A percentile compares a stretch with the other conserved stretches of the same genome.
Conservation (phyloP, 2,329 filamentous ascomycete genomes). For the Phialophora chinensis region DNA sequence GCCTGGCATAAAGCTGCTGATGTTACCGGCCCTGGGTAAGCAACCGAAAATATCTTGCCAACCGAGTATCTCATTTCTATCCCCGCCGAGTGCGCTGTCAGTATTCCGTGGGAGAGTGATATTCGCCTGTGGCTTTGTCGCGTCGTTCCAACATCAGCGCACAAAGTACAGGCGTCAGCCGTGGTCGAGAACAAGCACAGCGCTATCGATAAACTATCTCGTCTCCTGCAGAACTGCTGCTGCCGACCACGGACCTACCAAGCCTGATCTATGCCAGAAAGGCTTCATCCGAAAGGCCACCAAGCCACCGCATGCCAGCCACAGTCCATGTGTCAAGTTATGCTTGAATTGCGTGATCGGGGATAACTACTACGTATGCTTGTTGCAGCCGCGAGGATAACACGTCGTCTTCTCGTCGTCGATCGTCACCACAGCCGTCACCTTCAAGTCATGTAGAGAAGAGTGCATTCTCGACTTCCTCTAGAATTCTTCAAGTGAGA, state of each 20-base stretch:
- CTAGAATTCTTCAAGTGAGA: neutral
- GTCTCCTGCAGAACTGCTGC: too few species aligned
- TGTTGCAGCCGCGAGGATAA: neutral
- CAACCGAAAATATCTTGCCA: slow-evolving; percentile 1
- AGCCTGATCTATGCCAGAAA: slow-evolving; percentile 1
- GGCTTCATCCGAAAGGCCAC: neutral
- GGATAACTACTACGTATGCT: neutral
- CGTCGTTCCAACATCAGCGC: neutral
- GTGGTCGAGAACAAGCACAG: neutral
- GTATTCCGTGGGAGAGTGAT: neutral
- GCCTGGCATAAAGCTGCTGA: neutral
- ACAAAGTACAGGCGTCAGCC: neutral
- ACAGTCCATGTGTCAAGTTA: slow-evolving; percentile 12
- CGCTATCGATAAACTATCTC: neutral
- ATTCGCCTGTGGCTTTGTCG: neutral
- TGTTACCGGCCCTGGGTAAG: neutral
- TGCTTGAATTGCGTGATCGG: slow-evolving; percentile 19
- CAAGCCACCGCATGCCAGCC: neutral
- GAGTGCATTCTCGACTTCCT: neutral
- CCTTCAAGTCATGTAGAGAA: neutral
- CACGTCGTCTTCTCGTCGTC: neutral
- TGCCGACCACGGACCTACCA: neutral
- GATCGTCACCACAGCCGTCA: neutral
- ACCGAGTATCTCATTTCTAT: neutral
- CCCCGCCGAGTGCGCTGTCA: too few species aligned